Base-by-base conservation (phyloP, 306 rosid genomes). In the Cyamopsis tetragonoloba region DNA sequence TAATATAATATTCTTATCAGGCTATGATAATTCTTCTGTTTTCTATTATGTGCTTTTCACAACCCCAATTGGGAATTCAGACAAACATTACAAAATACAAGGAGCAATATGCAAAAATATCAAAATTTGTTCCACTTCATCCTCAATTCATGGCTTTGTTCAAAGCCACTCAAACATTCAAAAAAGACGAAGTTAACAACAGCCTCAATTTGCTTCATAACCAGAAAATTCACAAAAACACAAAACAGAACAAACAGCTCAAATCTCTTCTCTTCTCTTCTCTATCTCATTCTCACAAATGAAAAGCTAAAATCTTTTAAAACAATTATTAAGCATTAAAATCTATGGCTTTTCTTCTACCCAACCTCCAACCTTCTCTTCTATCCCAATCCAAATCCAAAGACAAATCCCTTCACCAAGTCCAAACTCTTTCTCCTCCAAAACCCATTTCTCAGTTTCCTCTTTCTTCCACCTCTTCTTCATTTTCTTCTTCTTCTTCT, bases 291-390 rank as follows among this genome's bases (percentile, higher is more conserved):
- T 47, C 59, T 22, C 38, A 4, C 48, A 66, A 66, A 65, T 83
- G 85, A 65, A 66, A 55, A 59, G 48, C 69, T 47, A 70, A 66
- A 32, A 46, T 46, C 50, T 49, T 66, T 17, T 19, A 18, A 37
- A 70, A 62, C 7, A 74, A 62, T 71, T 65, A 50, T 71, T 65
- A 50, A 56, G 30, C 7, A 50, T 28, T 38, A 32, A 62, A 66
- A 66, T 73, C 79, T 61, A 92, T 92, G 98, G 96, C 96, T 66
- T 86, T 83, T 89, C 87, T 82, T 44, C 85, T 92, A 5, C 88
- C 89, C 5, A 85, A 81, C 32, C 83, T 89, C 38, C 81, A 89
- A 47, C 83, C 89, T 31, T 81, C 89, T 44, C 75, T 82, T 19
- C 71, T 71, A 17, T 66, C 78, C 37, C 93, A 77, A 74, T 76